phyloP scores from a whole-genome alignment of 2,329 filamentous ascomycete genomes.

The Claviceps humidiphila region DNA sequence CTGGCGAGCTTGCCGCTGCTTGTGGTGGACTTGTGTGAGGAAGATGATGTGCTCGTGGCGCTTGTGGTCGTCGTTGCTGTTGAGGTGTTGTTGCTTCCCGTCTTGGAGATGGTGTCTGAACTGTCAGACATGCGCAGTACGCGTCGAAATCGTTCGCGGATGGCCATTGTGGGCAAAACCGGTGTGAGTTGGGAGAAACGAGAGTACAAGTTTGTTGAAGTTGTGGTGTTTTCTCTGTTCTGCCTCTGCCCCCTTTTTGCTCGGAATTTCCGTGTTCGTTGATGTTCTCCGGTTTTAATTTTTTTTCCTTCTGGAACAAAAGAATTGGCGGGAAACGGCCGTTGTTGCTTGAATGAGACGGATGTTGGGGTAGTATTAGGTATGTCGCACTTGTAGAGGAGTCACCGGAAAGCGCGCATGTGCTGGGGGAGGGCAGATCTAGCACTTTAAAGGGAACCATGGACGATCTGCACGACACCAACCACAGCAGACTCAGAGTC shows the following conservation, averaged over 20 bases:
- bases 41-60: slow-evolving; percentile 15
- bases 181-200: not conserved
- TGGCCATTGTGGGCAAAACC: slow-evolving; percentile 21
- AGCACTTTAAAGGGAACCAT: not conserved
- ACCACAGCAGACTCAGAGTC: not conserved
- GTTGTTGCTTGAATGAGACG: not conserved
- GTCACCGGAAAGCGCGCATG: not conserved
- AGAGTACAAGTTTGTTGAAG: not conserved
- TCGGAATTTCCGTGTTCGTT: not conserved
- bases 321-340: not conserved
- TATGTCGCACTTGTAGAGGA: slow-evolving; percentile 2
- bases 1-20: slow-evolving; percentile 17
- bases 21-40: slow-evolving; percentile 16
- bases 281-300: not conserved
- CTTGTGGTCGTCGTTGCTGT: slow-evolving; percentile 14
- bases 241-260: not conserved
- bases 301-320: not conserved
- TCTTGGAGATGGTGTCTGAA: slow-evolving; percentile 19
- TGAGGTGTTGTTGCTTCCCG: slow-evolving; percentile 13
- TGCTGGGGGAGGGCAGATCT: slow-evolving; percentile 2
- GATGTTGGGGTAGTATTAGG: not conserved
- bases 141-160: slow-evolving; percentile 29
- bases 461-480: not conserved
- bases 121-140: slow-evolving; percentile 23
- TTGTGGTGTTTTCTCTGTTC: not conserved